Evolutionary conservation across 257 asterid genomes (phyloP), one percentile per base, ranked within the genome.

Genomic region (Fraxinus cuspidata): DNA sequence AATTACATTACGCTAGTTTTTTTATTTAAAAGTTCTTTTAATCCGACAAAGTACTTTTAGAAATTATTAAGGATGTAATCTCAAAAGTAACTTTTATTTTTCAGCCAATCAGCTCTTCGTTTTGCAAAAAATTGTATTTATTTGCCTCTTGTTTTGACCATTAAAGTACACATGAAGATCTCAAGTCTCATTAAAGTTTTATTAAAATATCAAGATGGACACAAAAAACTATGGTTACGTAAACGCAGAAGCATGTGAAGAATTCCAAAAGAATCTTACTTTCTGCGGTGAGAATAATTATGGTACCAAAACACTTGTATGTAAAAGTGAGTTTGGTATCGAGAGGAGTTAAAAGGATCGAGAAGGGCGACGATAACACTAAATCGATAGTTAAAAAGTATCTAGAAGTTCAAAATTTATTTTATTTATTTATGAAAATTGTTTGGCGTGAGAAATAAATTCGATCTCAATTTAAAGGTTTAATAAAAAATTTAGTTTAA

Each of bases 261-360:
- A 73, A 83, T 83, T 74, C 80, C 77, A 29, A 53, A 83, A 81
- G 88, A 90, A 88, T 88, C 88, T 80, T 78, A 80, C 86, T 75
- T 79, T 78, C 34, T 66, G 74, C 77, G 65, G 83, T 72, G 73
- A 72, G 81, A 66, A 69, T 69, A 80, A 78, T 80, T 80, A 65
- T 42, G 84, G 79, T 42, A 78, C 70, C 9, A 16, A 29, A 68
- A 21, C 44, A 3, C 12, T 32, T 67, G 10, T 31, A 15, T 31
- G 47, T 68, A 49, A 18, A 49, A 49, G 21, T 18, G 60, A 3
- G n/a, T 49, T 16, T 51, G 63, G 63, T 4, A 51, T 19, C n/a
- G 1, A 18, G 7, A 49, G 5, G 15, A 49, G 21, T 49, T 35
- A 28, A 28, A 28, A 28, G 29, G 29, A 28, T 28, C 29, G 29